A percentile compares a stretch with the other conserved stretches of the same genome.
phyloP scores from a whole-genome alignment of 192 early-diverging fungal genomes.

The Powellomyces hirtus region DNA sequence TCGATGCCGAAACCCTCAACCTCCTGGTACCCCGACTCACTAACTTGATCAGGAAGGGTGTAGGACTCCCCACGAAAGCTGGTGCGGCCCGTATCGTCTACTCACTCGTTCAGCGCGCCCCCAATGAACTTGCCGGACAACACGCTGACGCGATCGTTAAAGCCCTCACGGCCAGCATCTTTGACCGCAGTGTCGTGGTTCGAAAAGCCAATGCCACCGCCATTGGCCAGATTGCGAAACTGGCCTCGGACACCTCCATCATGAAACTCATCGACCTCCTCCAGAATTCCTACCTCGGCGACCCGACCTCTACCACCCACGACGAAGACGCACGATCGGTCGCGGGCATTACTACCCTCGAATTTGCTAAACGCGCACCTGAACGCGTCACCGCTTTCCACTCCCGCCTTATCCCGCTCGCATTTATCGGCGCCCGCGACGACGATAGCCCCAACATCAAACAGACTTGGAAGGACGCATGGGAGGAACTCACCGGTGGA shows the following conservation, averaged over 20 bases:
- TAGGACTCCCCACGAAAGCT: slow-evolving; percentile 89
- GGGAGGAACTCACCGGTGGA: slow-evolving; percentile 73
- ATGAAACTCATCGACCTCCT: slow-evolving; percentile 68
- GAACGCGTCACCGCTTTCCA: slow-evolving; percentile 56
- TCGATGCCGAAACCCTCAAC: slow-evolving; percentile 68
- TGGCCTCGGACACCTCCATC: slow-evolving; percentile 58
- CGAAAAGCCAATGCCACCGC: slow-evolving; percentile 84
- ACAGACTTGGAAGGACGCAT: slow-evolving; percentile 67
- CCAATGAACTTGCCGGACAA: slow-evolving; percentile 56
- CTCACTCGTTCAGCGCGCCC: slow-evolving; percentile 69
- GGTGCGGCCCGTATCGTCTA: slow-evolving; percentile 86
- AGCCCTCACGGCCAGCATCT: slow-evolving; percentile 58
- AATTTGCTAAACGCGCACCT: slow-evolving; percentile 67
- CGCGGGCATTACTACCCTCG: slow-evolving; percentile 60
- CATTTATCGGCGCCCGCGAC: slow-evolving; percentile 70
- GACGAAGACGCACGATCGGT: slow-evolving; percentile 73
- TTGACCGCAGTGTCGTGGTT: slow-evolving; percentile 75
- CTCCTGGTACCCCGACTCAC: slow-evolving; percentile 67
- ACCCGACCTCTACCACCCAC: slow-evolving; percentile 38
- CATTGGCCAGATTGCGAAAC: slow-evolving; percentile 69
- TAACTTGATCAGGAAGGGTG: slow-evolving; percentile 73
- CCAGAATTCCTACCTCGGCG: slow-evolving; percentile 74
- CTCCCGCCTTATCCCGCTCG: slow-evolving; percentile 64
- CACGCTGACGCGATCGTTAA: slow-evolving; percentile 74
- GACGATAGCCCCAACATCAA: slow-evolving; percentile 47